Conservation (phyloP, 2,329 filamentous ascomycete genomes). For the Cordyceps farinosa region DNA sequence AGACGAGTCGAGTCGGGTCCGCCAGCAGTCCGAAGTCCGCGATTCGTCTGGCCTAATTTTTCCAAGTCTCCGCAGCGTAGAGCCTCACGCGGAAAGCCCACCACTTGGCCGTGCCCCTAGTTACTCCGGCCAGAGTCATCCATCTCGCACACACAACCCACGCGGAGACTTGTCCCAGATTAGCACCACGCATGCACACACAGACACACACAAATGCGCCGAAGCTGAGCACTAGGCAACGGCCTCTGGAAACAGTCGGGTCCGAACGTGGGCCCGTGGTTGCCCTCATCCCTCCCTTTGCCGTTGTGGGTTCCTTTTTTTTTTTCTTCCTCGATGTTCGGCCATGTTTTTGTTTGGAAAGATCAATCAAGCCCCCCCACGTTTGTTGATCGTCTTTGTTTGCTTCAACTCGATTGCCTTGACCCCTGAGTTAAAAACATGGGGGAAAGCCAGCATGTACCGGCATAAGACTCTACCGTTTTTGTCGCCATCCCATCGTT, state of each 20-base stretch:
- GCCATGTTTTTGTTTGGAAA: no score
- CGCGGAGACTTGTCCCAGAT: not conserved
- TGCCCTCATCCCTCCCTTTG: not conserved
- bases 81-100: not conserved
- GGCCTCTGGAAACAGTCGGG: constrained; percentile 3
- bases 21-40: constrained; percentile 13
- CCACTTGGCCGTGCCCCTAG: not conserved
- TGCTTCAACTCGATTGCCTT: no score
- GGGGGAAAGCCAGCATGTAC: no score
- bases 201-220: not conserved
- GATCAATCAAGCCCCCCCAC: no score
- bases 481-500: no score
- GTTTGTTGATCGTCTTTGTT: no score
- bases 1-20: constrained; percentile 2
- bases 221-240: not conserved
- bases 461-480: no score
- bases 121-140: not conserved
- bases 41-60: not conserved
- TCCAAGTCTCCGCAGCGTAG: not conserved
- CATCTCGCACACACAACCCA: no score
- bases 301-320: not conserved
- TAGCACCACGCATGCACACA: not conserved
- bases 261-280: not conserved
- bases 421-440: no score
- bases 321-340: no score